A percentile compares a stretch with the other conserved stretches of the same genome.
These are phyloP conservation scores for Chaetomium cochliodes DNA, from an alignment of 495 filamentous ascomycete genomes.

Conservation along the genomic window DNA sequence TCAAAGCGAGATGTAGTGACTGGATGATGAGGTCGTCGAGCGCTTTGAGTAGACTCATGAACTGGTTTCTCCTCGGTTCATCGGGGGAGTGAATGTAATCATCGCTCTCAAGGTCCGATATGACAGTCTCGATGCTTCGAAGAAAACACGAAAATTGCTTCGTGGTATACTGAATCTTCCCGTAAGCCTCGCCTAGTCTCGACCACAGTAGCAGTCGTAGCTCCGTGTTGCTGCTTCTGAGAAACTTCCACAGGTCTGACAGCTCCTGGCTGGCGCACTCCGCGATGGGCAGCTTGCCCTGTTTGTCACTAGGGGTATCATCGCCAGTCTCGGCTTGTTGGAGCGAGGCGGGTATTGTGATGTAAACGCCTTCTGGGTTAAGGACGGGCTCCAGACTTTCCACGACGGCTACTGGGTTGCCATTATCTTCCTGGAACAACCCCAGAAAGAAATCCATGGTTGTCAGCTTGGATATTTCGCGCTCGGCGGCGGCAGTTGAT, in stretches of 20 bases:
- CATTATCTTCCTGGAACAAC: slow-evolving; percentile 66
- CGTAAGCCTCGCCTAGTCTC: slow-evolving; percentile 81
- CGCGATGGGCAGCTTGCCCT: slow-evolving; percentile 40
- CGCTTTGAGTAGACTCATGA: slow-evolving; percentile 73
- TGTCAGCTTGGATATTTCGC: slow-evolving; percentile 85
- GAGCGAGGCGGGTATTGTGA: slow-evolving; percentile 24
- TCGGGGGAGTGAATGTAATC: slow-evolving; percentile 59
- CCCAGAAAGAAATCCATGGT: slow-evolving; percentile 95
- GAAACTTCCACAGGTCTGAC: slow-evolving; percentile 76
- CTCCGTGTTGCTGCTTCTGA: slow-evolving; percentile 75
- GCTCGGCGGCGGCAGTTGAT: slow-evolving; percentile 73
- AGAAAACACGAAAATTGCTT: slow-evolving; percentile 86
- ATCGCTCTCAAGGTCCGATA: slow-evolving; percentile 65
- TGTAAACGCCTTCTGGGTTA: slow-evolving; percentile 62
- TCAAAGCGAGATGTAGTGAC: slow-evolving; percentile 61
- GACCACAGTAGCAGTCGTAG: slow-evolving; percentile 84
- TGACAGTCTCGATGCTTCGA: slow-evolving; percentile 76
- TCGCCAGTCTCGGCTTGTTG: slow-evolving; percentile 21
- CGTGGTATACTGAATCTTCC: slow-evolving; percentile 73
- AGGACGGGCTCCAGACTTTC: slow-evolving; percentile 91
- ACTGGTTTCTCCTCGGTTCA: slow-evolving; percentile 61
- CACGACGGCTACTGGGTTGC: slow-evolving; percentile 76
- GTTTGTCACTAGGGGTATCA: slow-evolving; percentile 16
- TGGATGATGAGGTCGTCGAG: slow-evolving; percentile 73
- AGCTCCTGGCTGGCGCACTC: slow-evolving; percentile 51